Conservation (phyloP, 2,329 filamentous ascomycete species). For the Daldinia eschscholtzii region DNA sequence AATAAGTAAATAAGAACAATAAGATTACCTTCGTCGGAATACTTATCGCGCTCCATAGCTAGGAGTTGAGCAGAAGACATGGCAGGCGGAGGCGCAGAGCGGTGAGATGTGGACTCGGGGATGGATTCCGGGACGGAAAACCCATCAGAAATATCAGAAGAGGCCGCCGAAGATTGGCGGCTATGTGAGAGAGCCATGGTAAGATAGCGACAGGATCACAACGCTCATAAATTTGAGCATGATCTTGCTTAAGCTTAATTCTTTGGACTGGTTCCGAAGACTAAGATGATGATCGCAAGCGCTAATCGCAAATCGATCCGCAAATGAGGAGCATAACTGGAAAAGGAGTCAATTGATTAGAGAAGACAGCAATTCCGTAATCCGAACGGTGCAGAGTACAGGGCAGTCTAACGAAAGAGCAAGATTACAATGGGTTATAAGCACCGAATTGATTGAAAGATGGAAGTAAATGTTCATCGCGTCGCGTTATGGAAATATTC, state of each 20-base stretch:
- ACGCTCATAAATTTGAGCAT: slow-evolving; percentile 39
- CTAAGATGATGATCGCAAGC: slow-evolving; percentile 31
- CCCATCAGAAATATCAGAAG: slow-evolving; percentile 44
- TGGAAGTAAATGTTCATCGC: slow-evolving; percentile 30
- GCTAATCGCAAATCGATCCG: slow-evolving; percentile 43
- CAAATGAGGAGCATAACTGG: slow-evolving; percentile 38
- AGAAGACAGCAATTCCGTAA: not conserved
- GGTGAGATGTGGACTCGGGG: slow-evolving; percentile 32
- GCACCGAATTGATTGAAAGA: slow-evolving; percentile 1
- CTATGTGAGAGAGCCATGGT: slow-evolving; percentile 42
- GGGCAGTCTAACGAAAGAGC: not conserved
- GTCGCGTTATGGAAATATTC: slow-evolving; percentile 36
- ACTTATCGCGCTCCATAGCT: slow-evolving; percentile 43
- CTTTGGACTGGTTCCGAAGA: slow-evolving; percentile 12
- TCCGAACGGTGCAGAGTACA: not conserved
- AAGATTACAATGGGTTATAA: slow-evolving; percentile 8
- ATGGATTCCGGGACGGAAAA: slow-evolving; percentile 17
- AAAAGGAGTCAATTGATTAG: slow-evolving; percentile 25
- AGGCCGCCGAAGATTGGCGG: slow-evolving; percentile 36
- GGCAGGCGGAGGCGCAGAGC: slow-evolving; percentile 38
- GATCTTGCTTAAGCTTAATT: slow-evolving; percentile 26
- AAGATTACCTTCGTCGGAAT: slow-evolving; percentile 47
- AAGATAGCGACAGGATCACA: slow-evolving; percentile 31
- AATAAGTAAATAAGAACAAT: not conserved
- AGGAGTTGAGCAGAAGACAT: slow-evolving; percentile 13